Evolutionary conservation across 176 grass and related monocot species (phyloP).

Genomic region (Cenchrus americanus): DNA sequence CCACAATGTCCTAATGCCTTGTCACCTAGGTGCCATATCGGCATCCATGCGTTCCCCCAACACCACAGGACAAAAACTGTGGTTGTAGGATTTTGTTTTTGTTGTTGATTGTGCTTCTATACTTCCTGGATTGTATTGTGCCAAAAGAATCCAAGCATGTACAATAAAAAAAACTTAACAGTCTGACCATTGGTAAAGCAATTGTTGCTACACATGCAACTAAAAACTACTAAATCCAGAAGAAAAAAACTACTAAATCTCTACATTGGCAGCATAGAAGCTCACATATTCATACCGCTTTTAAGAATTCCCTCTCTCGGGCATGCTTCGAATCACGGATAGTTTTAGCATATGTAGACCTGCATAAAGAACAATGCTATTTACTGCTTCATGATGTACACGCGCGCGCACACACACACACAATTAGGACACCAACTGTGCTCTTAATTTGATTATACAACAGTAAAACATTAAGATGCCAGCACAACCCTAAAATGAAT

Average conservation of each 20-base stretch:
- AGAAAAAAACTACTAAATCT: not conserved
- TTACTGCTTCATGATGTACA: not conserved
- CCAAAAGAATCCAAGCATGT: conserved; percentile 26
- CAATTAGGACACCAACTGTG: not conserved
- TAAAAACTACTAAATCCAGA: not conserved
- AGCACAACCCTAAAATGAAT: not conserved
- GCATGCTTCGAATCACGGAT: conserved; percentile 88
- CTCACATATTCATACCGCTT: conserved; percentile 62
- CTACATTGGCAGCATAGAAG: not conserved
- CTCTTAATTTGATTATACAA: not conserved
- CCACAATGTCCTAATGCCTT: not conserved
- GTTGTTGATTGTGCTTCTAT: too few species aligned
- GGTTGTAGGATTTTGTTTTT: not conserved
- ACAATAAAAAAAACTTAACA: conserved; percentile 25
- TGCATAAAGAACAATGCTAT: conserved; percentile 42
- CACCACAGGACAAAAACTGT: conserved; percentile 1
- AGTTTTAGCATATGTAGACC: conserved; percentile 97
- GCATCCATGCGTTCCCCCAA: not conserved
- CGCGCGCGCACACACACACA: too few species aligned
- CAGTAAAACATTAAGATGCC: conserved; percentile 16
- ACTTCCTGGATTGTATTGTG: not conserved
- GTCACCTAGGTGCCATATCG: not conserved
- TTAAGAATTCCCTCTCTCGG: conserved; percentile 90
- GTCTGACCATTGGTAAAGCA: not conserved
- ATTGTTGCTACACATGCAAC: conserved; percentile 28